These are phyloP conservation scores for Cucurbita maxima DNA, from an alignment of 306 rosid species.

Conservation along the genomic window DNA sequence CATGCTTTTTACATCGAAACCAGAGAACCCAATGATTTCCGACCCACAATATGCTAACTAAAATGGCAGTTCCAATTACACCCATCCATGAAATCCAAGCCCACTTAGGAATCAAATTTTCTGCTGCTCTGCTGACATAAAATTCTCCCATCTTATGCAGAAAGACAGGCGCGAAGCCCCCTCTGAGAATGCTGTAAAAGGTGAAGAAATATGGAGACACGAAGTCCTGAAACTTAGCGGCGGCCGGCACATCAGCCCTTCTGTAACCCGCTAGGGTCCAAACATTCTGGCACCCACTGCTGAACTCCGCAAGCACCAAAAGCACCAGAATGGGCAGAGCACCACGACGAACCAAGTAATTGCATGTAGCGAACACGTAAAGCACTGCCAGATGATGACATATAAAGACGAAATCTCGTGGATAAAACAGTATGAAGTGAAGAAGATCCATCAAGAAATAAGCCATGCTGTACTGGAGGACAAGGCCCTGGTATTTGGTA, in stretches of 20 bases:
- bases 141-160: slow-evolving; percentile 24
- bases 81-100: slow-evolving; percentile 44
- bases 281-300: slow-evolving; percentile 35
- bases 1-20: background rate
- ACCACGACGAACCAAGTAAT: slow-evolving; percentile 24
- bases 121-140: slow-evolving; percentile 16
- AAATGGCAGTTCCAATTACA: slow-evolving; percentile 22
- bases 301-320: slow-evolving; percentile 28
- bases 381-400: slow-evolving; percentile 34
- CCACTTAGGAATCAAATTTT: slow-evolving; percentile 22
- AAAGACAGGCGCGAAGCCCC: slow-evolving; percentile 23
- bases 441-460: slow-evolving; percentile 34
- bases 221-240: slow-evolving; percentile 15
- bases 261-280: slow-evolving; percentile 21
- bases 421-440: slow-evolving; percentile 25
- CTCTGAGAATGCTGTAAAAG: slow-evolving; percentile 25
- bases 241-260: slow-evolving; percentile 8
- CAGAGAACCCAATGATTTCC: slow-evolving; percentile 19
- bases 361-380: slow-evolving; percentile 25
- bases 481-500: slow-evolving; percentile 9
- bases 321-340: slow-evolving; percentile 26
- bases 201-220: slow-evolving; percentile 26
- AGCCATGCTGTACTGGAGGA: slow-evolving; percentile 29
- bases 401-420: slow-evolving; percentile 24
- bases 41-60: slow-evolving; percentile 27